phyloP scores from a whole-genome alignment of 1,284 basidiomycete genomes.

The Pulchroboletus neoregius region DNA sequence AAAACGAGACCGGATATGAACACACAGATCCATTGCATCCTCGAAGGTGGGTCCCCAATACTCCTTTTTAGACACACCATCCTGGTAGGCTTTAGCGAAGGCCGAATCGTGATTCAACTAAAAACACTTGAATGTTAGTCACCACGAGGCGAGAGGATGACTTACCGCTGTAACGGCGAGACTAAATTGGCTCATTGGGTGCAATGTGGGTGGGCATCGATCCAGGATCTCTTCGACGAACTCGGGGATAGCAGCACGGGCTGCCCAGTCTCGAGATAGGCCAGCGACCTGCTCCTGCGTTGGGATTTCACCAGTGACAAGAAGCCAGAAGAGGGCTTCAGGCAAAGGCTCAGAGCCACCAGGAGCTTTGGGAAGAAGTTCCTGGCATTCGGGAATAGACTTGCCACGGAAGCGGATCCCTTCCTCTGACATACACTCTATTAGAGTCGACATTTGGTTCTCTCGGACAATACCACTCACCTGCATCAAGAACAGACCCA shows the following conservation, averaged over 20 bases:
- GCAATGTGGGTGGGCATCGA: conserved; percentile 88
- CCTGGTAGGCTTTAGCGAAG: conserved; percentile 92
- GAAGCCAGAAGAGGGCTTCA: conserved; percentile 93
- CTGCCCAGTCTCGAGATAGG: conserved; percentile 90
- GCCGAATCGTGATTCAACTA: conserved; percentile 96
- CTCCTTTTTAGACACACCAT: conserved; percentile 92
- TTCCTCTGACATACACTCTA: conserved; percentile 57
- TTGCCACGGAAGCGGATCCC: conserved; percentile 95
- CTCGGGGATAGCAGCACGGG: conserved; percentile 82
- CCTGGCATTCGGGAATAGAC: conserved; percentile 88
- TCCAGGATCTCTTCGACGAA: conserved; percentile 94
- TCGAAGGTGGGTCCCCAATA: conserved; percentile 98
- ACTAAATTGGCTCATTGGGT: conserved; percentile 97
- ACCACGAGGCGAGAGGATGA: conserved; percentile 17
- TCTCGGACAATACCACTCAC: conserved; percentile 33
- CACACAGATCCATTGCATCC: conserved; percentile 92
- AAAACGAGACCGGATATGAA: conserved; percentile 9
- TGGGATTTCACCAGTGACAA: conserved; percentile 90
- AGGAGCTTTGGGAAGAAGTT: conserved; percentile 81
- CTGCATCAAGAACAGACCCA: conserved; percentile 90
- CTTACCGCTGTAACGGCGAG: conserved; percentile 89
- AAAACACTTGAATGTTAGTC: conserved; percentile 3
- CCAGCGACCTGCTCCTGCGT: conserved; percentile 82
- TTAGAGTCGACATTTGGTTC: conserved; percentile 3
- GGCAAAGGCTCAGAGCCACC: conserved; percentile 90